These are phyloP conservation scores for Ascocoryne sarcoides DNA, from an alignment of 2,329 filamentous ascomycete genomes.

Conservation along the genomic window DNA sequence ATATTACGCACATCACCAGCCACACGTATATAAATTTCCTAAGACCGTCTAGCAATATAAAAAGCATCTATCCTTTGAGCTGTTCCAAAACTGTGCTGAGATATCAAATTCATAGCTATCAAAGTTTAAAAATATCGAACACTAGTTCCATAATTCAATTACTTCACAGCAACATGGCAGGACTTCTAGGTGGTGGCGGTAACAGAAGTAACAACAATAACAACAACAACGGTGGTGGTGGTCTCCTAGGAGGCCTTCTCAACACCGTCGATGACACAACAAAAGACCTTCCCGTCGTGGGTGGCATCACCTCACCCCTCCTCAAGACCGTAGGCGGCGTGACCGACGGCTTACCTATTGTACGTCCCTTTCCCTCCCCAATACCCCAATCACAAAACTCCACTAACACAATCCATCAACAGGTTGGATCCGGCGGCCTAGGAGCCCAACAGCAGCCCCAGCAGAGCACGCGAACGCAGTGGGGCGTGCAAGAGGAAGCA, in stretches of 20 bases:
- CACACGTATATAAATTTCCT: too few species aligned
- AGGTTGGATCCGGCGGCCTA: conserved; percentile 14
- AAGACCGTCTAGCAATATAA: too few species aligned
- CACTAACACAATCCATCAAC: conserved; percentile 1
- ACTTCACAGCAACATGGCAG: conserved; percentile 30
- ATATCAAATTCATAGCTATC: too few species aligned
- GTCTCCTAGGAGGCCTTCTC: conserved; percentile 16
- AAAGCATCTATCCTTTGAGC: too few species aligned
- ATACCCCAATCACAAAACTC: not conserved
- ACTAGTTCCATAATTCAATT: conserved; percentile 1
- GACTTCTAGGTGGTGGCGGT: conserved; percentile 33
- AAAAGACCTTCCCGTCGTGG: conserved; percentile 19
- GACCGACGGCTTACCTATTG: conserved; percentile 16
- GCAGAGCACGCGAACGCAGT: conserved; percentile 2
- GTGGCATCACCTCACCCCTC: conserved; percentile 18
- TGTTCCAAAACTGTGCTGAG: too few species aligned
- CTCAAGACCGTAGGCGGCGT: conserved; percentile 24
- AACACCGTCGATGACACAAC: conserved; percentile 21
- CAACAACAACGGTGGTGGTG: conserved; percentile 9
- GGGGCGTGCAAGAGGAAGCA: conserved; percentile 5
- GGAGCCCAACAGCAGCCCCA: conserved; percentile 6
- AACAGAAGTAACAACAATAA: too few species aligned
- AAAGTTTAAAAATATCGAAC: too few species aligned
- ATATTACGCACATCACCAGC: too few species aligned
- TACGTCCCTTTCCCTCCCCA: conserved; percentile 10